These are phyloP conservation scores for Fraxinus sp. DNA, from an alignment of 305 asterid genomes.

Conservation along the genomic window DNA sequence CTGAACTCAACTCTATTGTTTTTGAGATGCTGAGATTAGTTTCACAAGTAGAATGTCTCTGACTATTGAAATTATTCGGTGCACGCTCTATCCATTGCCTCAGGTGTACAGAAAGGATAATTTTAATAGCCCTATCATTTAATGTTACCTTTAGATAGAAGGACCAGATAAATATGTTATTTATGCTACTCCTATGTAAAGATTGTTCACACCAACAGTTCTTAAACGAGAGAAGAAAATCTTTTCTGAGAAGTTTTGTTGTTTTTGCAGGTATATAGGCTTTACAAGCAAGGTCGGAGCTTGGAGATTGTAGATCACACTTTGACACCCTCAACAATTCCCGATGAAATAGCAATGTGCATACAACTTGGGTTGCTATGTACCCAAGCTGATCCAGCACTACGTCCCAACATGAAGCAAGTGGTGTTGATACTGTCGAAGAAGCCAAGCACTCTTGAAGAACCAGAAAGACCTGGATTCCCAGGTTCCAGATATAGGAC, in stretches of 20 bases:
- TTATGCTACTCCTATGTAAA: neutral
- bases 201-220: neutral
- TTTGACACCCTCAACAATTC: slow-evolving; percentile 46
- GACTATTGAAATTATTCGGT: neutral
- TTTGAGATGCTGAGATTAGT: neutral
- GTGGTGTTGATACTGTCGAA: slow-evolving; percentile 66
- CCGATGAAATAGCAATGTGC: slow-evolving; percentile 46
- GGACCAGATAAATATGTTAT: neutral
- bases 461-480: slow-evolving; percentile 73
- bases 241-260: neutral
- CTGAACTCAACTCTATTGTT: neutral
- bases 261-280: slow-evolving; percentile 62
- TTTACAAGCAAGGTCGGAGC: slow-evolving; percentile 67
- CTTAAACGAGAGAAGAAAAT: neutral
- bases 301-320: slow-evolving; percentile 65
- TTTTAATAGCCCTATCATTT: neutral
- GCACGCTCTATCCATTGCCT: neutral
- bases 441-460: slow-evolving; percentile 66
- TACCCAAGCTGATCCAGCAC: slow-evolving; percentile 60
- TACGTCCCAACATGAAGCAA: slow-evolving; percentile 77
- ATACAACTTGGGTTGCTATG: slow-evolving; percentile 74
- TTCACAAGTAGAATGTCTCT: neutral
- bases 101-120: neutral
- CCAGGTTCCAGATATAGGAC: slow-evolving; percentile 54
- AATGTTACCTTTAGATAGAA: neutral